Evolutionary conservation across 495 filamentous ascomycete genomes (phyloP).

Genomic region (Hyaloscypha finlandica): DNA sequence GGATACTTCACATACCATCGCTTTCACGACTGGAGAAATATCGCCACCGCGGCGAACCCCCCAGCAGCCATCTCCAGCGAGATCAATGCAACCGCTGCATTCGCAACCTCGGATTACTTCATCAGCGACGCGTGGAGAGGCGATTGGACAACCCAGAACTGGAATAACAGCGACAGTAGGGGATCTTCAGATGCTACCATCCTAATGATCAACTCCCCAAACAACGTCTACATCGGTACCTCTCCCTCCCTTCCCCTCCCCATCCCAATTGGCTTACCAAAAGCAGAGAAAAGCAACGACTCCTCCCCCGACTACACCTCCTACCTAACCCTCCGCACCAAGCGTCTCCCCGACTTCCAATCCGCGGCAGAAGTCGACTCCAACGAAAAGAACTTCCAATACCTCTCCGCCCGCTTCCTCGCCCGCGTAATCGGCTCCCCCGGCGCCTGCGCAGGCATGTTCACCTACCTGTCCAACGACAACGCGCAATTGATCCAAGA

Average conservation of each 20-base stretch:
- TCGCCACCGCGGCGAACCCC: constrained; percentile 26
- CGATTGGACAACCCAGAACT: constrained; percentile 62
- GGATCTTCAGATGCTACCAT: constrained; percentile 37
- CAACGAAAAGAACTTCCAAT: constrained; percentile 52
- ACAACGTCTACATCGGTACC: constrained; percentile 65
- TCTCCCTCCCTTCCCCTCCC: constrained; percentile 3
- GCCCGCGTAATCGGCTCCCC: constrained; percentile 51
- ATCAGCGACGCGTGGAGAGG: constrained; percentile 40
- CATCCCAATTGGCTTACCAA: constrained; percentile 17
- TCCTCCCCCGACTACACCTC: constrained; percentile 42
- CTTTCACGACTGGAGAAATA: constrained; percentile 68
- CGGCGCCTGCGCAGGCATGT: constrained; percentile 70
- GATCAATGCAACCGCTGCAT: constrained; percentile 35
- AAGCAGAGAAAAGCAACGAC: constrained; percentile 36
- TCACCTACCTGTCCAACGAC: constrained; percentile 55
- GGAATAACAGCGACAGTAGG: constrained; percentile 46
- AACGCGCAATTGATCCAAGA: constrained; percentile 60
- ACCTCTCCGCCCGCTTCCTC: constrained; percentile 63
- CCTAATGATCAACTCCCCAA: constrained; percentile 62
- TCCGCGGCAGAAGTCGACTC: constrained; percentile 68
- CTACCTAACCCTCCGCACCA: constrained; percentile 63
- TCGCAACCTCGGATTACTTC: constrained; percentile 44
- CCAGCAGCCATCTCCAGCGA: constrained; percentile 38
- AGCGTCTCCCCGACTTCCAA: constrained; percentile 55
- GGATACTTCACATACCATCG: constrained; percentile 64